Base-by-base conservation (phyloP, 805 yeast genomes). In the Metschnikowia bowlesiae region DNA sequence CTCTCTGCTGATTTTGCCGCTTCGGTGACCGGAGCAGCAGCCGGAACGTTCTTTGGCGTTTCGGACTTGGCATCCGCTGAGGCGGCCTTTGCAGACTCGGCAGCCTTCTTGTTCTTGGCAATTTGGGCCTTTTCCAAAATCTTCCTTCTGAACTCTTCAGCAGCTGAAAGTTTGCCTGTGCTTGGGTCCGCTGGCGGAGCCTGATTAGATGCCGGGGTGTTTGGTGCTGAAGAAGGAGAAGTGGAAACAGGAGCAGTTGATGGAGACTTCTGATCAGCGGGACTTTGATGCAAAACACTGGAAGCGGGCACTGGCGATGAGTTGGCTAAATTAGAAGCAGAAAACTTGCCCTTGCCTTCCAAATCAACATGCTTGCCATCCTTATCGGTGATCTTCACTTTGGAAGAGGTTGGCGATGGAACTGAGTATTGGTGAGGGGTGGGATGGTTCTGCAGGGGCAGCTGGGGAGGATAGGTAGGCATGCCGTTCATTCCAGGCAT, bases 351-450 rank as follows among this genome's bases (percentile, higher is more conserved):
- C 62, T 71, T 70, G 41, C 70, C 76, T 47, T 73, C 76, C 53
- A 70, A 69, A 53, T 72, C 75, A 37, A 72, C 66, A 41, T 64
- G 70, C 49, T 67, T 70, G 6, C 77, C 78, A 39, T 71, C 75
- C 58, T 68, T 71, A 48, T 71, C 73, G 35, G 76, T 72, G 49
- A 73, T 63, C 53, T 66, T 71, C 31, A 73, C 65, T 56, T 66
- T 71, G 3, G 55, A 46, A 13, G 60, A 56, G 9, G 59, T 56
- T 22, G 59, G 50, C 31, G 55, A 49, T 11, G 56, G 33, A n/a
- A 44, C 47, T 5, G 59, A 43, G 39, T 44, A 54, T 26, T 44
- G 55, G 13, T 43, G 53, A 42, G 53, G 35, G 9, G 52, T 42
- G 5, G 56, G 44, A 32, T 50, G 58, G 16, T 38, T 50, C 22